Percentiles rank a stretch among this genome's conserved stretches.
Conservation (phyloP, 352 stramenopile species). For the Globisporangium megalacanthum region DNA sequence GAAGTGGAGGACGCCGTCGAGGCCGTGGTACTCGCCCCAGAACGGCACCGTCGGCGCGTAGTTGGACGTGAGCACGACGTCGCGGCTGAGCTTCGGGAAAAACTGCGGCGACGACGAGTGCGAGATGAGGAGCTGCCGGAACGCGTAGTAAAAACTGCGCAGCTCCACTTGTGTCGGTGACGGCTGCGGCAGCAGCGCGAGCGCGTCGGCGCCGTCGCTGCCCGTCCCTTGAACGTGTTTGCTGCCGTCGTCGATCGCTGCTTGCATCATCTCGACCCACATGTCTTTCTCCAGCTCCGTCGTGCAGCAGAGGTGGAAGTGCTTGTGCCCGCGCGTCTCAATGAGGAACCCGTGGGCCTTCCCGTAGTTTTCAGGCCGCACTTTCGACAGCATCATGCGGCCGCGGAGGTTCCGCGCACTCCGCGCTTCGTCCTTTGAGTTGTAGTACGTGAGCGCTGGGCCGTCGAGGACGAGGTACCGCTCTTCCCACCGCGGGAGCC, state of each 20-base stretch:
- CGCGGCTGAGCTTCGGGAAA: constrained; percentile 80
- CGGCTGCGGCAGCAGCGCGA: constrained; percentile 28
- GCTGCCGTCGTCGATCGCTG: constrained; percentile 73
- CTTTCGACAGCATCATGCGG: constrained; percentile 76
- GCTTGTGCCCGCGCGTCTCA: constrained; percentile 85
- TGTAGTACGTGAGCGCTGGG: constrained; percentile 82
- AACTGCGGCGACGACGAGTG: constrained; percentile 86
- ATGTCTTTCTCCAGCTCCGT: constrained; percentile 88
- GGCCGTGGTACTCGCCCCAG: constrained; percentile 85
- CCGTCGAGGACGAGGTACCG: constrained; percentile 85
- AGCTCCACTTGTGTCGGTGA: constrained; percentile 80
- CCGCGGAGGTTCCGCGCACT: constrained; percentile 75
- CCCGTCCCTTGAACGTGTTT: constrained; percentile 26
- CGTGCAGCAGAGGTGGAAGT: constrained; percentile 83
- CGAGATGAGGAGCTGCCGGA: constrained; percentile 84
- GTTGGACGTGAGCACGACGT: constrained; percentile 84
- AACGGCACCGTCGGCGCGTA: constrained; percentile 86
- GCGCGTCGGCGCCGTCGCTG: constrained; percentile 12
- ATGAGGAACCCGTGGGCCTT: constrained; percentile 86
- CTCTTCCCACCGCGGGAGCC: constrained; percentile 87
- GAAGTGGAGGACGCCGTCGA: constrained; percentile 85
- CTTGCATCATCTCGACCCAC: constrained; percentile 91
- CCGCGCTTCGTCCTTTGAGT: constrained; percentile 81
- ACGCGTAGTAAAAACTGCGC: constrained; percentile 83
- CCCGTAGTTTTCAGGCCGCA: constrained; percentile 82